A percentile compares a stretch with the other conserved stretches of the same genome.
Evolutionary conservation across 176 grass and related monocot species (phyloP).

Genomic region (Pontederia paniculata): DNA sequence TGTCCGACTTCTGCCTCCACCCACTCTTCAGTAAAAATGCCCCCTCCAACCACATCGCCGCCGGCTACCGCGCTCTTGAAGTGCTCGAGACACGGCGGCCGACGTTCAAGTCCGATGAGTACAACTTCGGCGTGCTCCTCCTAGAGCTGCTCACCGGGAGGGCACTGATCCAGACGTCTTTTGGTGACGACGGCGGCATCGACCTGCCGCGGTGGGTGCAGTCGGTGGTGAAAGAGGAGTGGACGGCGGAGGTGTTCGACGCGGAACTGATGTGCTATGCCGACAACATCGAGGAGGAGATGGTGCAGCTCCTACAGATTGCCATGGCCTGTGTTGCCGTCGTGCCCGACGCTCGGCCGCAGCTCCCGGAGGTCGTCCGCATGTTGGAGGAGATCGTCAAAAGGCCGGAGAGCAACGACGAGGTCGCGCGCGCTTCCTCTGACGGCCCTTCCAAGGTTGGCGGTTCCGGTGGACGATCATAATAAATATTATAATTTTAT

Average conservation of each 20-base stretch:
- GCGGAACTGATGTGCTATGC: constrained; percentile 43
- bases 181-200: constrained; percentile 50
- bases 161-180: constrained; percentile 49
- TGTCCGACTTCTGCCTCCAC: constrained; percentile 70
- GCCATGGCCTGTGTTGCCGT: constrained; percentile 71
- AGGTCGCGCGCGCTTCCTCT: no score
- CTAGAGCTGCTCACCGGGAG: constrained; percentile 67
- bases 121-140: constrained; percentile 69
- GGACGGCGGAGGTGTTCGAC: constrained; percentile 97
- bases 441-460: no score
- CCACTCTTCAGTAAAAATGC: constrained; percentile 47
- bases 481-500: no score
- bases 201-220: constrained; percentile 89
- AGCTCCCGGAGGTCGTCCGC: constrained; percentile 33
- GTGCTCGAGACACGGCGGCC: constrained; percentile 48
- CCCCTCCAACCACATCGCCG: constrained; percentile 29
- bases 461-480: no score
- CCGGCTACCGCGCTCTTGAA: constrained; percentile 65
- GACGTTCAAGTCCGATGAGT: constrained; percentile 66
- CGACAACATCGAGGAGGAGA: constrained; percentile 75
- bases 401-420: constrained; percentile 5
- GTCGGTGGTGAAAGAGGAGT: constrained; percentile 92
- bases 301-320: constrained; percentile 81
- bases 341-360: constrained; percentile 50
- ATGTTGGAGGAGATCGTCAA: constrained; percentile 51